Base-by-base conservation (phyloP, 352 stramenopile species). In the Thalassiosira livingstoniorum region DNA sequence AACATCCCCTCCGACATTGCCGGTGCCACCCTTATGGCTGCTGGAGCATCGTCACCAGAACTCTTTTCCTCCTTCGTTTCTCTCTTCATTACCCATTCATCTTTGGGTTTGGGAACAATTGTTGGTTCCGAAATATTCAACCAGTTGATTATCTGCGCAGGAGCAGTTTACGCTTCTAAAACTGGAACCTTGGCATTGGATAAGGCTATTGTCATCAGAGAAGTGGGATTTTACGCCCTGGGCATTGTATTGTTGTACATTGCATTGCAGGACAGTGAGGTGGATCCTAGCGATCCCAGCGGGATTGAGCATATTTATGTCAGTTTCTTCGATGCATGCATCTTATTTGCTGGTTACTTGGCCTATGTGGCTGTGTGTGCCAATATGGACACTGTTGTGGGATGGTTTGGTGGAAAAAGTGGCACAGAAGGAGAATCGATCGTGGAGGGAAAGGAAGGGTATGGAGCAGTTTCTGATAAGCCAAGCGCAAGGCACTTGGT, bases 21-120 rank as follows among this genome's bases (percentile, higher is more conserved):
- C 4, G 92, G 92, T 74, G 94, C 94, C 1, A 97, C 92, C 2
- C 67, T 96, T 4, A 96, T 97, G 91, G 94, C 92, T 34, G 92
- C 94, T 18, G 94, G 93, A 23, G 90, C 91, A 32, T 95, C 88
- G 2, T 91, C 90, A n/a, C 93, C 94, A 18, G 93, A 96, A 80
- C 60, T 97, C 0, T 92, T 95, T 25, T 90, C 78, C 37, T 92
- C 87, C 0, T 32, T 96, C 27, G 88, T 96, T 1, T 85, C 88
- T 11, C 80, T 94, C 18, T 96, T 97, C 77, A 80, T 97, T 25
- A 92, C 92, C 1, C 74, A 94, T 77, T 95, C 88, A 34, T 64
- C 79, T 25, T 66, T 96, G 39, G 92, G 92, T 35, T 75, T 95
- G 25, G 92, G 91, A 21, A 95, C 88, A 27, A 92, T 95, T 65